Percentiles rank a stretch among this genome's conserved stretches.
phyloP scores from a whole-genome alignment of 352 stramenopile genomes.

The Globisporangium recalcitrans region DNA sequence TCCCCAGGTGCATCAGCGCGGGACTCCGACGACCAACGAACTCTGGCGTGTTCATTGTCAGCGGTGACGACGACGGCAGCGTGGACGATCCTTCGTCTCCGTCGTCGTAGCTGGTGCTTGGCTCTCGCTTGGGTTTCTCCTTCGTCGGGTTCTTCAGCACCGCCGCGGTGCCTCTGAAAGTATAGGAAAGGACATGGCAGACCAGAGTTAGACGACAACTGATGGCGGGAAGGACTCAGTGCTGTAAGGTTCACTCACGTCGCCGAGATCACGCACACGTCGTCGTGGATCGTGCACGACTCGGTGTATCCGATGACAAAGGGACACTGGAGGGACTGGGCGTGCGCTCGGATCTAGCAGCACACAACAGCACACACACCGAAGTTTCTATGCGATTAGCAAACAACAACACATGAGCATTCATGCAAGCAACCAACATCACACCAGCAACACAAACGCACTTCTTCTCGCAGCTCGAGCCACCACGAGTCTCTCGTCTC shows the following conservation, averaged over 20 bases:
- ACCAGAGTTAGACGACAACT: background rate
- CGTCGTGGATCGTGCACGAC: constrained; percentile 95
- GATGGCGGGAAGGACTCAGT: background rate
- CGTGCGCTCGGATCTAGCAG: constrained; percentile 90
- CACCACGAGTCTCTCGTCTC: constrained; percentile 98
- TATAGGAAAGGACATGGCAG: background rate
- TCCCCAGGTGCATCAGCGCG: constrained; percentile 30
- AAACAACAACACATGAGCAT: too few relatives aligned
- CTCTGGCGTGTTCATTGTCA: constrained; percentile 32
- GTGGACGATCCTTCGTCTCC: constrained; percentile 28
- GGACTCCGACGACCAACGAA: constrained; percentile 40
- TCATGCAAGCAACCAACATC: too few relatives aligned
- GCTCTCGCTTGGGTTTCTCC: constrained; percentile 30
- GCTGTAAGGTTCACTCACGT: constrained; percentile 62
- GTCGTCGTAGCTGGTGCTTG: constrained; percentile 33
- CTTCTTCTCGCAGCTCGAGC: constrained; percentile 95
- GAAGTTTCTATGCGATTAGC: too few relatives aligned
- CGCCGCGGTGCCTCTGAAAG: constrained; percentile 58
- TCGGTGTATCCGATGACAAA: constrained; percentile 97
- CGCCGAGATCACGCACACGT: constrained; percentile 96
- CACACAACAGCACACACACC: too few relatives aligned
- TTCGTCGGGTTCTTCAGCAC: constrained; percentile 69
- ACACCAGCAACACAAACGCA: constrained; percentile 13
- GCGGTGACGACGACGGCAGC: constrained; percentile 25
- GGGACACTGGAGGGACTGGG: constrained; percentile 92